Evolutionary conservation across 768 basidiomycete species (phyloP).

Genomic region (Suillus decipiens): DNA sequence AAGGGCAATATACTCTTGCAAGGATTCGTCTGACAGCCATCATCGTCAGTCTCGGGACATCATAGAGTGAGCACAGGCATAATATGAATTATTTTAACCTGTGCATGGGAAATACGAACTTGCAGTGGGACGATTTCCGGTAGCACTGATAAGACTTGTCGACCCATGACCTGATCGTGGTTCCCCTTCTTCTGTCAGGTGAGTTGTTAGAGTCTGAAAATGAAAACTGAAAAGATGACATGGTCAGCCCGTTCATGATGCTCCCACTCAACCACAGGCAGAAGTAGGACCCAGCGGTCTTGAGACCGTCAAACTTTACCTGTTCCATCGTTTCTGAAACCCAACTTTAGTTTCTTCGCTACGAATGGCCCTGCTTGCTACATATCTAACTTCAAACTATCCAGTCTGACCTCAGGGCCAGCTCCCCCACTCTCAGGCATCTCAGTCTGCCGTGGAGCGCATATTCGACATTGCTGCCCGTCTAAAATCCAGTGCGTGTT

Average conservation of each 20-base stretch:
- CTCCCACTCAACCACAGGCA: not conserved
- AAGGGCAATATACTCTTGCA: too few relatives aligned
- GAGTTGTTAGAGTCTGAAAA: not conserved
- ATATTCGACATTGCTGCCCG: too few relatives aligned
- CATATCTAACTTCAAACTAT: slow-evolving; percentile 31
- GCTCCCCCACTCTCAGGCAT: slow-evolving; percentile 44
- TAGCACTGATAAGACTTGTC: too few relatives aligned
- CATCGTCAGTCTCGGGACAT: too few relatives aligned
- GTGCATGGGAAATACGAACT: too few relatives aligned
- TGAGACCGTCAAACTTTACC: not conserved
- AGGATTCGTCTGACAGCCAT: too few relatives aligned
- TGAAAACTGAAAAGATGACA: not conserved
- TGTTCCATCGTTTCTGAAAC: not conserved
- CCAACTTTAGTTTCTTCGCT: not conserved
- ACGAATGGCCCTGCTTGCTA: too few relatives aligned
- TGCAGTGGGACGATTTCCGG: too few relatives aligned
- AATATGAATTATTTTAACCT: too few relatives aligned
- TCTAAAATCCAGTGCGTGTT: too few relatives aligned
- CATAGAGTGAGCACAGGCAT: too few relatives aligned
- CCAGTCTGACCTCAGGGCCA: slow-evolving; percentile 35
- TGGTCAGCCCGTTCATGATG: not conserved
- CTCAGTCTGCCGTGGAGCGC: slow-evolving; percentile 48
- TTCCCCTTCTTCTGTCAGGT: not conserved
- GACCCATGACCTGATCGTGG: too few relatives aligned
- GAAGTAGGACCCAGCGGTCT: not conserved